Conservation (phyloP, 2,329 filamentous ascomycete genomes). For the Ustulina deusta region DNA sequence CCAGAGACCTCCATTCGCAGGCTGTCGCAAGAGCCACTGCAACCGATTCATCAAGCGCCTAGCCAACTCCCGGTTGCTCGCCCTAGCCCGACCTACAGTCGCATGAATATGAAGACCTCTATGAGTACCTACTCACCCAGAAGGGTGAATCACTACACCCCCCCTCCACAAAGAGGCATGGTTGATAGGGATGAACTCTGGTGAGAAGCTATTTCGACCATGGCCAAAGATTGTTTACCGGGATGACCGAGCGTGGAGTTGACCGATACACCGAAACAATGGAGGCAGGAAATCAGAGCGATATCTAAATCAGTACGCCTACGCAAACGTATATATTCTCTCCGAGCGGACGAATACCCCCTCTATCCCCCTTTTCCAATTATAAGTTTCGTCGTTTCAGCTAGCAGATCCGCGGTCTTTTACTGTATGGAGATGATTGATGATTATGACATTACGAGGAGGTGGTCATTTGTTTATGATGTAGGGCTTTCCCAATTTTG, state of each 20-base stretch:
- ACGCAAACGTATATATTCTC: neutral
- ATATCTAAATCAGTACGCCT: neutral
- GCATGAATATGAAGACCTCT: slow-evolving; percentile 38
- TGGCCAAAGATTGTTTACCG: neutral
- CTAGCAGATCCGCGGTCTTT: neutral
- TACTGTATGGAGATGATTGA: neutral
- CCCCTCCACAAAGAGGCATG: slow-evolving; percentile 41
- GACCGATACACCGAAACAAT: neutral
- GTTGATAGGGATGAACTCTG: slow-evolving; percentile 50
- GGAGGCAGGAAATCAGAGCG: neutral
- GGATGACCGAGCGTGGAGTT: neutral
- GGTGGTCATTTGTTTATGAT: neutral
- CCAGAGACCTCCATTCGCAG: slow-evolving; percentile 32
- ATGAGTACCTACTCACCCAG: slow-evolving; percentile 33
- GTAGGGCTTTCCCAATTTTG: neutral
- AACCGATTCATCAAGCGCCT: slow-evolving; percentile 36
- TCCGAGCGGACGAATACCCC: neutral
- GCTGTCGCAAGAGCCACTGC: slow-evolving; percentile 38
- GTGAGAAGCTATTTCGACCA: slow-evolving; percentile 38
- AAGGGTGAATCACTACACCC: slow-evolving; percentile 26
- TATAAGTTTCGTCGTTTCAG: neutral
- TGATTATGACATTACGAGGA: neutral
- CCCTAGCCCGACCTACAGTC: slow-evolving; percentile 39
- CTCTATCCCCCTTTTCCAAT: no score
- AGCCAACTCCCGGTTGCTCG: slow-evolving; percentile 39